Base-by-base conservation (phyloP, 2,329 filamentous ascomycete species). In the Chaetomium olivaceum region DNA sequence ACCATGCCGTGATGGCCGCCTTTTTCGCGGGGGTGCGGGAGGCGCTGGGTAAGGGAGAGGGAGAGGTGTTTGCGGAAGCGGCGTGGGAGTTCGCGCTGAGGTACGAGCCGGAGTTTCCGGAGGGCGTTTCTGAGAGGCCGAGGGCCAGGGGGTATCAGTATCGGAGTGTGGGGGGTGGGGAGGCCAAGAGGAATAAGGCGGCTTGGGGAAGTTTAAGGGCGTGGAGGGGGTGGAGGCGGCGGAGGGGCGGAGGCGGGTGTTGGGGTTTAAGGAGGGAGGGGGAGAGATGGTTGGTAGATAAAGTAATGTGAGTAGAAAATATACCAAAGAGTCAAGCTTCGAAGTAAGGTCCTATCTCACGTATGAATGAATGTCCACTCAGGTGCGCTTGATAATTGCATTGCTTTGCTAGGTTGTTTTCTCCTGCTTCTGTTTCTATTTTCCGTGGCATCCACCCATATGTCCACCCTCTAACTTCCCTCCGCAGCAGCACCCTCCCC, bases 61-160 rank as follows among this genome's bases (percentile, higher is more conserved):
- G 79, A 0, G 77, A 80, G 1, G 79, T 76, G 0, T 97, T 97
- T 73, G 85, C 87, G 61, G 80, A 80, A 4, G 78, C 76, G 31
- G 77, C 73, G 33, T 71, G 73, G 5, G 71, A 67, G 9, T 89
- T 89, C 66, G 68, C 68, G 4, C 73, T 73, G 8, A 74, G 75
- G 3, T 98, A 97, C 74, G 90, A 91, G 70, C 75, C 85, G 0
- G 83, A 88, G 14, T 75, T 98, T 33, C 94, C 94, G 0, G 81
- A 84, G 52, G 89, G 89, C 46, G 92, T 87, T 0, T 94, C 93
- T 0, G 82, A 89, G 72, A 88, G 93, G 11, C 95, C 95, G 11
- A 85, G 92, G 76, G 83, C 91, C 43, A 84, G 93, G 72, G 93
- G 93, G 1, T 96, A 96, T 73, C 91, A 96, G 74, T 91, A 89